phyloP scores from a whole-genome alignment of 768 basidiomycete genomes.

The Glaciozyma martinii region DNA sequence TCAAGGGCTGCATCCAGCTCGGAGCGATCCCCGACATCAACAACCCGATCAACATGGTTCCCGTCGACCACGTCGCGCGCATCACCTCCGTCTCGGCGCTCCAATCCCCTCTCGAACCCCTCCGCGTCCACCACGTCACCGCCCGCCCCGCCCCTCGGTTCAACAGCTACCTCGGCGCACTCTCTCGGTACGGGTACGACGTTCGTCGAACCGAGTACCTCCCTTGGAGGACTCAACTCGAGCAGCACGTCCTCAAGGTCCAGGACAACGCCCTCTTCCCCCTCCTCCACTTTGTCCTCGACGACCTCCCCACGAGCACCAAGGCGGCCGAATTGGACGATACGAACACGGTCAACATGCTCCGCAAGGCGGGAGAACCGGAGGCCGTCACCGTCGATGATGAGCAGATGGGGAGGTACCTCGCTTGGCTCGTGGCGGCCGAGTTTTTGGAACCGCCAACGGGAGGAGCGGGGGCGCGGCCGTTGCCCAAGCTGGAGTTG shows the following conservation, averaged over 20 bases:
- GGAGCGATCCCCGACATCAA: constrained; percentile 94
- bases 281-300: constrained; percentile 89
- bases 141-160: constrained; percentile 80
- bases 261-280: constrained; percentile 98
- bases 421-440: constrained; percentile 83
- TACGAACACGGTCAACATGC: constrained; percentile 62
- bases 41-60: constrained; percentile 96
- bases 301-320: constrained; percentile 92
- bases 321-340: constrained; percentile 88
- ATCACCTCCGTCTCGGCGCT: constrained; percentile 67
- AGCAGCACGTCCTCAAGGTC: constrained; percentile 85
- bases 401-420: constrained; percentile 69
- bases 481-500: constrained; percentile 24
- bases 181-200: constrained; percentile 69
- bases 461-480: constrained; percentile 5
- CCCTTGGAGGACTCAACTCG: constrained; percentile 80
- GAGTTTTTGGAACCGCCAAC: constrained; percentile 57
- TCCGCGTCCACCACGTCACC: constrained; percentile 71
- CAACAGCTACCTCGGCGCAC: constrained; percentile 68
- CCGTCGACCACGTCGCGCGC: constrained; percentile 88
- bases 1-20: constrained; percentile 98
- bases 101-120: constrained; percentile 42
- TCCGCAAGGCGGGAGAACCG: constrained; percentile 44
- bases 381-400: constrained; percentile 58
- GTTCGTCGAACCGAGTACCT: constrained; percentile 77